A percentile compares a stretch with the other conserved stretches of the same genome.
Evolutionary conservation across 306 rosid species (phyloP).

Genomic region (Cucumis hystrix): DNA sequence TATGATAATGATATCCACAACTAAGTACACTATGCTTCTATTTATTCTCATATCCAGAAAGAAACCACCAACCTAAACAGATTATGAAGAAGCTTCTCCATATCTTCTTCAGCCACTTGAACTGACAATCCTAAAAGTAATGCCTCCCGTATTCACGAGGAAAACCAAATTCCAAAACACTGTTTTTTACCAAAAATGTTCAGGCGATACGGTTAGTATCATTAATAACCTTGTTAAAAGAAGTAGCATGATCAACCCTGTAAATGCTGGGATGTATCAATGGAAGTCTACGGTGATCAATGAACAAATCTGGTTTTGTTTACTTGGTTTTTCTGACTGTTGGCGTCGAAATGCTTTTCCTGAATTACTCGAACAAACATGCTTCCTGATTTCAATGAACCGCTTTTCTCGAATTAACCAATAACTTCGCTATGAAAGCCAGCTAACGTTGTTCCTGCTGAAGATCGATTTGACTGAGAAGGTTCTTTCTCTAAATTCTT

Average conservation of each 20-base stretch:
- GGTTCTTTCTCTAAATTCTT: slow-evolving; percentile 16
- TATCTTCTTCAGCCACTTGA: too few species aligned
- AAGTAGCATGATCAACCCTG: too few species aligned
- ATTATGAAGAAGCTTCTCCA: background rate
- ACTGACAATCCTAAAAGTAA: too few species aligned
- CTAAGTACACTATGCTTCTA: background rate
- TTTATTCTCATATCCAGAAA: background rate
- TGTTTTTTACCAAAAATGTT: background rate
- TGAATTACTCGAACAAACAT: background rate
- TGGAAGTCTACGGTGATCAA: background rate
- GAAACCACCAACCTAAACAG: background rate
- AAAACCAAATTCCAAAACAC: background rate
- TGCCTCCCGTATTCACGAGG: background rate
- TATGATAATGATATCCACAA: background rate
- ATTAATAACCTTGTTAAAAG: too few species aligned
- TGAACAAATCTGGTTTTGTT: background rate
- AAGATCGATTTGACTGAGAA: background rate
- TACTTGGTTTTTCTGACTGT: background rate
- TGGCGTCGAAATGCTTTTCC: background rate
- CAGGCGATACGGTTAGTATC: background rate
- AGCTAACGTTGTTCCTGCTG: background rate
- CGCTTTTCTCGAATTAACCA: background rate
- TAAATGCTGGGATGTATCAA: too few species aligned
- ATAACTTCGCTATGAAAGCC: background rate
- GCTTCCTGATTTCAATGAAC: background rate